Percentiles rank a stretch among this genome's conserved stretches.
These are phyloP conservation scores for Pugionium cornutum DNA, from an alignment of 345 rosid genomes.

Conservation along the genomic window DNA sequence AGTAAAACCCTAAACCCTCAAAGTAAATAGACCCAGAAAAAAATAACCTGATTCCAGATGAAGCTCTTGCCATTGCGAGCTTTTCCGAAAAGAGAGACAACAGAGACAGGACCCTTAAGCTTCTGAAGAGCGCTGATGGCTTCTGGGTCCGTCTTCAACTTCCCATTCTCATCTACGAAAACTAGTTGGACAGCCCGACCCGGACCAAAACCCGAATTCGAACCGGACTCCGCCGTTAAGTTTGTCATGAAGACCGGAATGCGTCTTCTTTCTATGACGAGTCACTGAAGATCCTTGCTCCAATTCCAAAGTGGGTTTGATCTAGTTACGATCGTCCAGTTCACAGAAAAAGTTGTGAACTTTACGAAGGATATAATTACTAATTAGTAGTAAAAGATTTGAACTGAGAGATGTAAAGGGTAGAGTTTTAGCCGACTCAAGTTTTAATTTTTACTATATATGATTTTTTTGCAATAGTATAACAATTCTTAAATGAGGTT, in stretches of 20 bases:
- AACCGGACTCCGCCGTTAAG: too few relatives aligned
- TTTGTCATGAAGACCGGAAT: constrained; percentile 11
- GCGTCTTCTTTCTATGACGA: constrained; percentile 27
- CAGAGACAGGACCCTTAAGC: constrained; percentile 46
- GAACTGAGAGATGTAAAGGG: too few relatives aligned
- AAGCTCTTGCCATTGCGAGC: constrained; percentile 44
- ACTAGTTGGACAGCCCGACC: constrained; percentile 44
- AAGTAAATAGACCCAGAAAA: background rate
- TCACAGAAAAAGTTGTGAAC: constrained; percentile 8
- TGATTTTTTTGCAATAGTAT: too few relatives aligned
- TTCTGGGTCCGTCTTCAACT: constrained; percentile 47
- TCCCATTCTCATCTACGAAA: constrained; percentile 46
- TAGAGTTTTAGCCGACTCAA: constrained; percentile 7
- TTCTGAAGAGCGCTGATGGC: constrained; percentile 45
- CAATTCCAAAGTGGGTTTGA: constrained; percentile 16
- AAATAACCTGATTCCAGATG: constrained; percentile 43
- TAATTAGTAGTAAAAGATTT: too few relatives aligned
- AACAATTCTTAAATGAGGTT: too few relatives aligned
- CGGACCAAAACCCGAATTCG: background rate
- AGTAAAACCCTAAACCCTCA: constrained; percentile 27
- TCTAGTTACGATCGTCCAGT: background rate
- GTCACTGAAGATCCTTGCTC: constrained; percentile 14
- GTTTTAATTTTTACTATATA: background rate
- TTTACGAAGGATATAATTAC: background rate
- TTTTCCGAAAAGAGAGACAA: constrained; percentile 46